Evolutionary conservation across 2,329 filamentous ascomycete genomes (phyloP).

Genomic region (Cercospora beticola): DNA sequence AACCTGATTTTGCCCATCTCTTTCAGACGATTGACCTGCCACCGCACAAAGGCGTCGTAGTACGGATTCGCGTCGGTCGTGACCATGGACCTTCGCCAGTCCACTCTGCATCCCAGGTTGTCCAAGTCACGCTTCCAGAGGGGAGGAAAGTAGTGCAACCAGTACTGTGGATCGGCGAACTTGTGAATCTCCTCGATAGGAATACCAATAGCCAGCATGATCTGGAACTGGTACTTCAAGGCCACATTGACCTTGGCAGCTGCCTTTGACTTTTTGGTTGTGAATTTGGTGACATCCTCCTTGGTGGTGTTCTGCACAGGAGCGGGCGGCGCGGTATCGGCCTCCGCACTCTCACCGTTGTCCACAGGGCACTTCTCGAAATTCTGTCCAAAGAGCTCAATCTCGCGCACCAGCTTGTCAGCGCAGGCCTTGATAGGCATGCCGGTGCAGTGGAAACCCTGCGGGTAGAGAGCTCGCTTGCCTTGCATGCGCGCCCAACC

Average conservation of each 20-base stretch:
- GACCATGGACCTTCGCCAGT: slow-evolving; percentile 89
- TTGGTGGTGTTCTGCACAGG: slow-evolving; percentile 65
- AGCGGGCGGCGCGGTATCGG: slow-evolving; percentile 48
- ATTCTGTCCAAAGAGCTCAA: slow-evolving; percentile 81
- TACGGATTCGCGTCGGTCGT: slow-evolving; percentile 97
- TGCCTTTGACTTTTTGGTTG: slow-evolving; percentile 88
- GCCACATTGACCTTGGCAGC: slow-evolving; percentile 79
- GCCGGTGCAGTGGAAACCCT: slow-evolving; percentile 93
- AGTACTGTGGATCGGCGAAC: slow-evolving; percentile 87
- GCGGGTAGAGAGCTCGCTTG: slow-evolving; percentile 80
- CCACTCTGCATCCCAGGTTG: slow-evolving; percentile 80
- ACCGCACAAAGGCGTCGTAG: slow-evolving; percentile 91
- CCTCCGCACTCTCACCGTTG: slow-evolving; percentile 46
- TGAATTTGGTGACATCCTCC: slow-evolving; percentile 87
- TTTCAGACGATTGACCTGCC: slow-evolving; percentile 94
- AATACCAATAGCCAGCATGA: slow-evolving; percentile 89
- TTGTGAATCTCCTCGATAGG: slow-evolving; percentile 85
- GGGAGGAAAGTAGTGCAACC: slow-evolving; percentile 90
- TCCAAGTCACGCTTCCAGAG: slow-evolving; percentile 75
- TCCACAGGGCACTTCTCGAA: slow-evolving; percentile 76
- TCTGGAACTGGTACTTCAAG: slow-evolving; percentile 94
- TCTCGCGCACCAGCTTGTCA: slow-evolving; percentile 89
- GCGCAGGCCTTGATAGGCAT: slow-evolving; percentile 98
- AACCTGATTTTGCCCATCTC: slow-evolving; percentile 92
- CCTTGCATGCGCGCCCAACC: slow-evolving; percentile 89